Percentiles rank a stretch among this genome's conserved stretches.
phyloP scores from a whole-genome alignment of 2,329 filamentous ascomycete species.

The Colletotrichum tofieldiae region DNA sequence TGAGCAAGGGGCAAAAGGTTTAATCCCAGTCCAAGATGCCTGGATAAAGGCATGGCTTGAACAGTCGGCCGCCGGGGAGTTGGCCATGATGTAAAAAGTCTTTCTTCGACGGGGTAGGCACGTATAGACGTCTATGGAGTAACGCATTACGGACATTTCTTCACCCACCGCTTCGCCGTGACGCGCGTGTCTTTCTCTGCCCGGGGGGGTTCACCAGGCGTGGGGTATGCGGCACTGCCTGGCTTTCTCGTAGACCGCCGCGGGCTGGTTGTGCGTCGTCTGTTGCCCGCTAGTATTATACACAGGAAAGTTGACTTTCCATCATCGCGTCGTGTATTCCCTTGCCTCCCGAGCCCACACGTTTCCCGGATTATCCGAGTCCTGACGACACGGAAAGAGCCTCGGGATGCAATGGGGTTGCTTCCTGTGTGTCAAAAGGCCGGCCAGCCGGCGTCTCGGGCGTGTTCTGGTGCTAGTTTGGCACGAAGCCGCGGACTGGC shows the following conservation, averaged over 20 bases:
- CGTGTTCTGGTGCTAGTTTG: too few species aligned
- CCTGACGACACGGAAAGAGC: too few species aligned
- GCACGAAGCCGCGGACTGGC: too few species aligned
- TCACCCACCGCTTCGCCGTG: neutral
- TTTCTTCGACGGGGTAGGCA: slow-evolving; percentile 39
- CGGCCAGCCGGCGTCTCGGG: too few species aligned
- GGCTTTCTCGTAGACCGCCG: neutral
- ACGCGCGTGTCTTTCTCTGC: neutral
- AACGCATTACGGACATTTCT: slow-evolving; percentile 43
- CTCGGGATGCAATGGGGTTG: too few species aligned
- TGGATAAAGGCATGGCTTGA: slow-evolving; percentile 37
- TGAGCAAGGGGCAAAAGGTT: slow-evolving; percentile 8
- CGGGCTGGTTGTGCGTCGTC: neutral
- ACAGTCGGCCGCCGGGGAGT: slow-evolving; percentile 32
- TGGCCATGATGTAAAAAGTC: slow-evolving; percentile 43
- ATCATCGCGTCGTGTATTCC: neutral
- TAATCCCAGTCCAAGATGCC: slow-evolving; percentile 28
- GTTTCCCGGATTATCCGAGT: neutral
- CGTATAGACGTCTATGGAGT: slow-evolving; percentile 43
- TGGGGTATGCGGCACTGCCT: neutral
- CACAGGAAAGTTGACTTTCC: neutral
- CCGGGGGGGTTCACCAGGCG: too few species aligned
- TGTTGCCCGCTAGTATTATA: neutral
- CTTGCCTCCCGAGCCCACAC: neutral
- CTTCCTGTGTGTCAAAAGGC: too few species aligned